Base-by-base conservation (phyloP, 805 yeast species). In the Candida maesae region DNA sequence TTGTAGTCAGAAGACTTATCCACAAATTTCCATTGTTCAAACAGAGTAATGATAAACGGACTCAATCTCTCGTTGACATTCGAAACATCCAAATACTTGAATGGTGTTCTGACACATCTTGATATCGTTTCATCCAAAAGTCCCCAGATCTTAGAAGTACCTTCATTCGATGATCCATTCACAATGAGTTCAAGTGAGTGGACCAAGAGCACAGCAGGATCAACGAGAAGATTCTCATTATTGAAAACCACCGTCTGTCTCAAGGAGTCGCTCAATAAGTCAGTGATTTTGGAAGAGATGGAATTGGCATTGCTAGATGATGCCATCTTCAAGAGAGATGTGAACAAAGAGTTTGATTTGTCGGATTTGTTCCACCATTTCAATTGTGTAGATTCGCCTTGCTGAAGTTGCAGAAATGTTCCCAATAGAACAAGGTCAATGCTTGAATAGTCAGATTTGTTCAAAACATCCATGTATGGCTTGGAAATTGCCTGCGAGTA, bases 361-460 rank as follows among this genome's bases (percentile, higher is more conserved):
- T 65, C 67, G 2, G 70, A 45, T 20, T 73, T 65, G 55, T 76
- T 82, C 89, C 93, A 89, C 96, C 96, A 90, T 60, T 81, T 85
- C 24, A 79, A 70, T 37, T 74, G 78, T 4, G 73, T 61, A 12
- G 68, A 66, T 9, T 73, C 67, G 12, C 67, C 66, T 16, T 80
- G 76, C 47, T 79, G 86, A 11, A 82, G 64, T 44, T 79, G 80
- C 47, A 89, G 67, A 44, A 76, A 77, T 34, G 71, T 70, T 47
- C 81, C 83, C 32, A 84, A 62, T 20, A 80, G 61, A 0, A 76
- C 69, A 45, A 84, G 61, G 45, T 82, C 87, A 24, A 75, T 64
- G 28, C 79, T 79, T 6, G 67, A 55, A 38, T 75, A 69, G 1
- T 60, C 52, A 38, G 41, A 49, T 30, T 35, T 51, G 36, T 46